Percentiles rank a stretch among this genome's conserved stretches.
Evolutionary conservation across 345 rosid genomes (phyloP).

Genomic region (Linum lewisii): DNA sequence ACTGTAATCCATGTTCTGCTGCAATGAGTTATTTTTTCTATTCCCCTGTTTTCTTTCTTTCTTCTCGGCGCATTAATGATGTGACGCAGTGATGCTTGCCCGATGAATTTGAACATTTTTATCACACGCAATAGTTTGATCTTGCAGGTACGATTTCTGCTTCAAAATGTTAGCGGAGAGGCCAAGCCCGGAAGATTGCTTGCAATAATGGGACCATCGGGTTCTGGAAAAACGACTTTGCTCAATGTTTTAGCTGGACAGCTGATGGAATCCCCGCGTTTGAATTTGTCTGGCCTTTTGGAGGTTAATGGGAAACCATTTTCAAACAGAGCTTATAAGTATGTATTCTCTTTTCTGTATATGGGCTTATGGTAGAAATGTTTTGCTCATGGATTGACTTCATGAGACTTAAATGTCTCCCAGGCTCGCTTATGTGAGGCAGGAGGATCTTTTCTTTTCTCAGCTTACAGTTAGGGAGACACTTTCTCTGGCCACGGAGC

Average conservation of each 20-base stretch:
- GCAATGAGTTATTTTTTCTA: too few species aligned
- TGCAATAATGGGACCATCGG: slow-evolving; percentile 96
- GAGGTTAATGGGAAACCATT: slow-evolving; percentile 69
- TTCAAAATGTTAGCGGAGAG: slow-evolving; percentile 79
- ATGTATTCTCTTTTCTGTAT: slow-evolving; percentile 12
- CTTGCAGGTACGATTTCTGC: slow-evolving; percentile 68
- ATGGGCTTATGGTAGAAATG: slow-evolving; percentile 9
- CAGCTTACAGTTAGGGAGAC: slow-evolving; percentile 95
- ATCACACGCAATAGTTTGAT: background rate
- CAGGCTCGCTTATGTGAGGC: slow-evolving; percentile 89
- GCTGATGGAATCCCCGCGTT: slow-evolving; percentile 47
- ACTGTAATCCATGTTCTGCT: too few species aligned
- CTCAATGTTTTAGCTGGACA: slow-evolving; percentile 89
- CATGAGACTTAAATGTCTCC: background rate
- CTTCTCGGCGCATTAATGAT: too few species aligned
- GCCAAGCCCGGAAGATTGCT: slow-evolving; percentile 89
- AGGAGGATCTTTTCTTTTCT: slow-evolving; percentile 94
- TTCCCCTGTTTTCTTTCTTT: too few species aligned
- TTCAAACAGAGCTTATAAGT: slow-evolving; percentile 65
- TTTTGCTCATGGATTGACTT: background rate
- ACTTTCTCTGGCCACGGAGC: slow-evolving; percentile 81
- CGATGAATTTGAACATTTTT: background rate
- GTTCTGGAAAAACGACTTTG: slow-evolving; percentile 96
- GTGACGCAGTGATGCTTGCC: background rate
- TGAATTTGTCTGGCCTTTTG: slow-evolving; percentile 84